Conservation (phyloP, 768 basidiomycete species). For the Trametes cingulata region DNA sequence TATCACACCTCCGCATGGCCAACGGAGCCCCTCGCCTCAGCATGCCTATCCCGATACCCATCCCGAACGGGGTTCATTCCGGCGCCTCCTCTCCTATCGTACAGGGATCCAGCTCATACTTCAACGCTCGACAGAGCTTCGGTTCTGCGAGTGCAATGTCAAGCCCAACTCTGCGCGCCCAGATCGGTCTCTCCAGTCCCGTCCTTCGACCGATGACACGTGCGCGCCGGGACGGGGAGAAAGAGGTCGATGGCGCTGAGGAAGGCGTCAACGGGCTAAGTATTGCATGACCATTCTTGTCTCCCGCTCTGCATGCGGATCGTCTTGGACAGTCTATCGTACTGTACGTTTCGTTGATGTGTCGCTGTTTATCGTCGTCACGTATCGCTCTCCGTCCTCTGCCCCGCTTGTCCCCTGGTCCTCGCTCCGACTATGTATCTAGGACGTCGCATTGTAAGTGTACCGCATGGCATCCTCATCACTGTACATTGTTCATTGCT, state of each 20-base stretch:
- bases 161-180: slow-evolving; percentile 73
- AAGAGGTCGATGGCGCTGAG: slow-evolving; percentile 77
- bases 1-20: slow-evolving; percentile 67
- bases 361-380: not conserved
- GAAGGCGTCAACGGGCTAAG: slow-evolving; percentile 72
- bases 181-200: slow-evolving; percentile 74
- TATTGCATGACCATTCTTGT: slow-evolving; percentile 29
- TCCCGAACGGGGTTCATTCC: slow-evolving; percentile 64
- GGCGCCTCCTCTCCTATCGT: slow-evolving; percentile 76
- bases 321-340: not conserved
- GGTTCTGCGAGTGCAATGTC: slow-evolving; percentile 59
- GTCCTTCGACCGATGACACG: slow-evolving; percentile 67
- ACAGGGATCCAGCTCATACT: slow-evolving; percentile 45
- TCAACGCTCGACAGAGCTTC: slow-evolving; percentile 39
- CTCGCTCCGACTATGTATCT: slow-evolving; percentile 3
- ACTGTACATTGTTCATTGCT: slow-evolving; percentile 17
- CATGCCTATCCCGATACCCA: slow-evolving; percentile 53
- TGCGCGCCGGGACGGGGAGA: slow-evolving; percentile 47
- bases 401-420: not conserved
- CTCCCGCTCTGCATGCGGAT: not conserved
- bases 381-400: not conserved
- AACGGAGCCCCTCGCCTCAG: slow-evolving; percentile 34
- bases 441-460: slow-evolving; percentile 4
- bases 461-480: slow-evolving; percentile 6
- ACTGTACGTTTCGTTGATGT: not conserved